Conservation (phyloP, 352 stramenopile genomes). For the Globisporangium canariense region DNA sequence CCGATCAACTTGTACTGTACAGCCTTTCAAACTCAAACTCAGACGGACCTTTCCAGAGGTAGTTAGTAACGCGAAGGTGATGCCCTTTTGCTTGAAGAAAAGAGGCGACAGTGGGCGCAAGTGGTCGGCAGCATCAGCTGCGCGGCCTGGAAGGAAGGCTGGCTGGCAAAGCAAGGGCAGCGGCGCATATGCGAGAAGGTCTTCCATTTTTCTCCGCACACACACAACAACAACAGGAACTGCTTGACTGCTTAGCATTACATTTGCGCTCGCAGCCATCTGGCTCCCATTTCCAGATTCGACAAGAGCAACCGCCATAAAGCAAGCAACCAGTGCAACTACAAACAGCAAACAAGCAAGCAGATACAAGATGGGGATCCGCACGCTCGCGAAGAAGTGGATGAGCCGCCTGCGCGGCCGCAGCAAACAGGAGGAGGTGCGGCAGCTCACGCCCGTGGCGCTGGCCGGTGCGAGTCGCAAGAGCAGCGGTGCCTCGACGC, state of each 20-base stretch:
- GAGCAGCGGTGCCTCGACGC: constrained; percentile 40
- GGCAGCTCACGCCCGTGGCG: constrained; percentile 59
- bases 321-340: neutral
- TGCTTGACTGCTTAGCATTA: neutral
- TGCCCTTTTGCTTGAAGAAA: constrained; percentile 3
- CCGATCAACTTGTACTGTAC: neutral
- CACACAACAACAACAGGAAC: neutral
- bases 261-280: neutral
- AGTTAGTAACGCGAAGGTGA: constrained; percentile 12
- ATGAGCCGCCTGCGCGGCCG: constrained; percentile 43
- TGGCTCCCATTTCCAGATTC: constrained; percentile 4
- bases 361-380: constrained; percentile 35
- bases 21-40: neutral
- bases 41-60: neutral
- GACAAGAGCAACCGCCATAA: constrained; percentile 1
- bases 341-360: neutral
- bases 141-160: neutral
- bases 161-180: too few relatives aligned
- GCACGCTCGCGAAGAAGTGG: constrained; percentile 42
- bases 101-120: too few relatives aligned
- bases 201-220: neutral
- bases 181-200: neutral
- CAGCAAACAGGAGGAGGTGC: constrained; percentile 53
- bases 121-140: constrained; percentile 7
- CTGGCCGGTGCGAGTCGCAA: constrained; percentile 64